Evolutionary conservation across 176 grass and related monocot species (phyloP).

Genomic region (Cenchrus americanus): DNA sequence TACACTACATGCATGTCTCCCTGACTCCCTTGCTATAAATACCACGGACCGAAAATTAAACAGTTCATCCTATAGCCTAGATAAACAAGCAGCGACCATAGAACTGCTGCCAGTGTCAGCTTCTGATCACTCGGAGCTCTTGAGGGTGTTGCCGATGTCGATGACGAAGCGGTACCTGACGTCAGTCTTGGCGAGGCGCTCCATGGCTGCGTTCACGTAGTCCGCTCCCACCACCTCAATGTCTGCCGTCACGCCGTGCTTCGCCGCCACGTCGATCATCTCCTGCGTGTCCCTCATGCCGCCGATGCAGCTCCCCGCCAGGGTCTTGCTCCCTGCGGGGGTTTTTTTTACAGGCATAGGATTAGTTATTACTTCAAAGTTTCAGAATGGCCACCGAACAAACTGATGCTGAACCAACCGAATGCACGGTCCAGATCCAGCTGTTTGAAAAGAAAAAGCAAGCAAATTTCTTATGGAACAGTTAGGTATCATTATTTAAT

Average conservation of each 20-base stretch:
- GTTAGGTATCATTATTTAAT: neutral
- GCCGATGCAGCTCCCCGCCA: slow-evolving; percentile 66
- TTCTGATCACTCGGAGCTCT: neutral
- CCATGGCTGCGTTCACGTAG: slow-evolving; percentile 68
- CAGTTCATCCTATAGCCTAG: neutral
- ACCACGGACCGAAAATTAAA: neutral
- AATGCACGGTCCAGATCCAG: too few relatives aligned
- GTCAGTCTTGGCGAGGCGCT: slow-evolving; percentile 65
- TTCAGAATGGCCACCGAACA: neutral
- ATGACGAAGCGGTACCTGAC: slow-evolving; percentile 85
- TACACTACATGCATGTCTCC: neutral
- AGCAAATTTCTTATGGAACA: neutral
- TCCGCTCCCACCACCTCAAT: slow-evolving; percentile 57
- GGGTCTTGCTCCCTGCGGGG: slow-evolving; percentile 44
- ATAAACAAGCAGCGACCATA: too few relatives aligned
- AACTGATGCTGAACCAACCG: neutral
- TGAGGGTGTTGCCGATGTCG: slow-evolving; percentile 76
- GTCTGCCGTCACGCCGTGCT: slow-evolving; percentile 62
- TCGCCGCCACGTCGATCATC: slow-evolving; percentile 64
- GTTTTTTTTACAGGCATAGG: neutral
- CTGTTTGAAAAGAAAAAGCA: neutral
- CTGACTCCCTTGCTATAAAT: neutral
- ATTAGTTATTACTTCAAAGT: too few relatives aligned
- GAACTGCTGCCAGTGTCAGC: neutral
- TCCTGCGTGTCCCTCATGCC: slow-evolving; percentile 74